phyloP scores from a whole-genome alignment of 2,329 filamentous ascomycete genomes.

The Aspergillus fructus region DNA sequence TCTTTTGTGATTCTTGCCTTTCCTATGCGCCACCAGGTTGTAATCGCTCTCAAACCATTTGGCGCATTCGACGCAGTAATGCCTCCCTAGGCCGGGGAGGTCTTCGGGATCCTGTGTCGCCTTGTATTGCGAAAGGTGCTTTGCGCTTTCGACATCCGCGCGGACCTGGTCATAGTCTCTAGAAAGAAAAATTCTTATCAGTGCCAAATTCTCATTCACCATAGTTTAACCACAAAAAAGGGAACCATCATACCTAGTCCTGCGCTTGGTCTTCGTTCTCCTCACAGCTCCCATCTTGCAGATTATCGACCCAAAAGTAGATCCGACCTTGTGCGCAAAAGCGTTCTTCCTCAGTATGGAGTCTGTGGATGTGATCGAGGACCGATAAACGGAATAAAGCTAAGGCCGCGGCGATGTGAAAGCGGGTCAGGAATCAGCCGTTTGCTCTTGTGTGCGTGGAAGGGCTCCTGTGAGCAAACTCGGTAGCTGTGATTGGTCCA shows the following conservation, averaged over 20 bases:
- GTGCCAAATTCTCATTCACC: neutral
- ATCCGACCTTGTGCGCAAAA: neutral
- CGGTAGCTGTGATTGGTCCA: conserved; percentile 28
- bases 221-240: neutral
- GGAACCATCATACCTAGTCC: conserved; percentile 57
- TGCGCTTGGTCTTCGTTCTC: conserved; percentile 72
- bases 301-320: conserved; percentile 20
- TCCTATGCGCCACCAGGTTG: conserved; percentile 72
- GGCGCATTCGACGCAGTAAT: conserved; percentile 89
- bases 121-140: conserved; percentile 78
- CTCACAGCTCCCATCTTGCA: conserved; percentile 64
- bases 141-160: conserved; percentile 73
- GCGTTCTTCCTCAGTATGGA: conserved; percentile 6
- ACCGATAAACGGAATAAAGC: conserved; percentile 39
- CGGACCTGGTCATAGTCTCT: conserved; percentile 94
- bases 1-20: conserved; percentile 91
- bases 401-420: conserved; percentile 21
- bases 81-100: conserved; percentile 78
- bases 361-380: conserved; percentile 18
- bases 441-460: conserved; percentile 26
- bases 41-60: conserved; percentile 92
- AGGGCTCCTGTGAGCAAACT: conserved; percentile 25
- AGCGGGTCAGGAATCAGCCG: conserved; percentile 31
- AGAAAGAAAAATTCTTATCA: conserved; percentile 27
- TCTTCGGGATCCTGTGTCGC: conserved; percentile 79